Base-by-base conservation (phyloP, 2,329 filamentous ascomycete genomes). In the Xylaria sp. region DNA sequence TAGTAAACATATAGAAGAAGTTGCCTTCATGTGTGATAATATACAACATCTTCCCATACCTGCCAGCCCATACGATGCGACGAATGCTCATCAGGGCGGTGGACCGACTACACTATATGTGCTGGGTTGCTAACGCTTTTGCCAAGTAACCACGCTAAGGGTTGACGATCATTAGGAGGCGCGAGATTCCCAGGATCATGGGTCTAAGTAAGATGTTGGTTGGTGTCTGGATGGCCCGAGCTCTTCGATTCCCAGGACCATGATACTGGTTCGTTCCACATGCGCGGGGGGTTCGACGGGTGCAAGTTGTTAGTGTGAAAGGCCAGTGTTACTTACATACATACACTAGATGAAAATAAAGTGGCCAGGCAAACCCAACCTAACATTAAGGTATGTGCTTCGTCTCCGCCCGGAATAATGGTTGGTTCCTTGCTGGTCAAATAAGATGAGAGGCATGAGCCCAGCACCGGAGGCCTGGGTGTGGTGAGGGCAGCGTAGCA, bases 231-330 rank as follows among this genome's bases (percentile, higher is more conserved):
- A 31, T 53, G 33, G 51, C 51, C 40, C 40, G 37, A 64, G 43
- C 54, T 64, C 28, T n/a, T 45, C 54, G 31, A 58, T 64, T 42
- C 58, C n/a, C 62, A 28, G 58, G 42, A 12, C 62, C 58, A 58
- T 58, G 54, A 61, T 61, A 57, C 53, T 56, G 58, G 62, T 61
- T 60, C 61, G 11, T 45, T 50, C 60, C 35, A 45, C 15, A 14
- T 52, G 17, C 50, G 51, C 51, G 43, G 19, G 43, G 19, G 21
- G 28, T 33, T 19, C 17, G 33, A 45, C 51, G 52, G 43, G n/a
- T 51, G 43, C 42, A 17, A 57, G 35, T 45, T 12, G 28, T 31
- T 31, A 31, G 28, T 31, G 28, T 9, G 28, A 5, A 9, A 31
- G 28, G 4, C 28, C 5, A 31, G 4, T 9, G 28, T n/a, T n/a